These are phyloP conservation scores for Physocladia obscura DNA, from an alignment of 192 early-diverging fungal genomes.

Conservation along the genomic window DNA sequence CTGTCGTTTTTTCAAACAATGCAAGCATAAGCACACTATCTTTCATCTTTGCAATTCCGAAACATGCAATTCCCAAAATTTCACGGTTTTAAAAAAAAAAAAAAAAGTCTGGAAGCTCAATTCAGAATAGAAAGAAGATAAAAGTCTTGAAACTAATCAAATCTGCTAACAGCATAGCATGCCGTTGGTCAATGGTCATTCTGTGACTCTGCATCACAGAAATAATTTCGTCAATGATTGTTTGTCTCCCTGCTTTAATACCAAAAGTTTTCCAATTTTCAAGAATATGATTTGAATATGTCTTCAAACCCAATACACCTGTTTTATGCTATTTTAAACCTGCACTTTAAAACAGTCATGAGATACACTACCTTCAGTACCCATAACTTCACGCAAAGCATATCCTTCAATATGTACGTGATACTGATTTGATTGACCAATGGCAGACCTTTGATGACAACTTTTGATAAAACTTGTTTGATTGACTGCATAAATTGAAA, in stretches of 20 bases:
- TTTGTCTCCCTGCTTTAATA: constrained; percentile 91
- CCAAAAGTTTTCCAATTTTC: constrained; percentile 88
- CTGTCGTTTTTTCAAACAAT: constrained; percentile 99
- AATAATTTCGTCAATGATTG: constrained; percentile 88
- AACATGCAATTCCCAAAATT: constrained; percentile 95
- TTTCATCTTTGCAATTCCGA: constrained; percentile 99
- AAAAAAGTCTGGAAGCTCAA: background rate
- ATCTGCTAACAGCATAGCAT: constrained; percentile 95
- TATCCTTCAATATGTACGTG: constrained; percentile 88
- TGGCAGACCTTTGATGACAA: constrained; percentile 86
- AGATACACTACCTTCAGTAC: constrained; percentile 70
- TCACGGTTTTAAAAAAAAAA: constrained; percentile 48
- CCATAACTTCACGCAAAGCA: constrained; percentile 91
- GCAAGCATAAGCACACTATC: constrained; percentile 98
- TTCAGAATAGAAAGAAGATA: background rate
- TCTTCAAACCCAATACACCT: constrained; percentile 72
- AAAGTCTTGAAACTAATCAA: constrained; percentile 92
- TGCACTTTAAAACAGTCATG: background rate
- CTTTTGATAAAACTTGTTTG: constrained; percentile 80
- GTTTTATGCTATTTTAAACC: background rate
- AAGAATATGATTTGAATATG: constrained; percentile 88
- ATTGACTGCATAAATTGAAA: constrained; percentile 71
- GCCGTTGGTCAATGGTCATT: constrained; percentile 92
- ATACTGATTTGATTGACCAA: constrained; percentile 61
- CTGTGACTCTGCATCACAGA: constrained; percentile 83